A percentile compares a stretch with the other conserved stretches of the same genome.
phyloP scores from a whole-genome alignment of 139 green algal species.

The Chlamydomonas applanata region DNA sequence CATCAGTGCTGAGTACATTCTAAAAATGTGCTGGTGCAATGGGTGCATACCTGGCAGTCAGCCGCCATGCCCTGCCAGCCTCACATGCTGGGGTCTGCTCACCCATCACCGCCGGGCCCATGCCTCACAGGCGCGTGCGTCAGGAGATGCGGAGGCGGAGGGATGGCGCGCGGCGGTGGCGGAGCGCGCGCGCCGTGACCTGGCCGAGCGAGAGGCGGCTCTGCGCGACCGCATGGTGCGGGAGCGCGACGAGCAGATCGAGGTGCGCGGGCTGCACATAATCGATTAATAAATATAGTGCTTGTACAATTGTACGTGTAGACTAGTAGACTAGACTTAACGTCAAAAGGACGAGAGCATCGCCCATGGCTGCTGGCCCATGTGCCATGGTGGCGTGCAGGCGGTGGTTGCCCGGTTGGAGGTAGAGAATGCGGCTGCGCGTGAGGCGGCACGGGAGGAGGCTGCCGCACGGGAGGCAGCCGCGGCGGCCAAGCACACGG shows the following conservation, averaged over 20 bases:
- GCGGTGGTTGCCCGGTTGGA: conserved; percentile 46
- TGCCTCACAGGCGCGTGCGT: conserved; percentile 19
- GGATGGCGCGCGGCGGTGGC: conserved; percentile 58
- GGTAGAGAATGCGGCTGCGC: conserved; percentile 25
- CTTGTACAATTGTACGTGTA: neutral
- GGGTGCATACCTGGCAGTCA: no score
- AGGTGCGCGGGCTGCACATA: conserved; percentile 36
- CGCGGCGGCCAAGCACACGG: neutral
- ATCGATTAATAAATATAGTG: neutral
- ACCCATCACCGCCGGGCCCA: no score
- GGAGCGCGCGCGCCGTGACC: conserved; percentile 47
- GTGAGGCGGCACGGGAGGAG: conserved; percentile 25
- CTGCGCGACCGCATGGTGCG: conserved; percentile 35
- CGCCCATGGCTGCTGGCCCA: neutral
- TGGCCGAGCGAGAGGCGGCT: conserved; percentile 32
- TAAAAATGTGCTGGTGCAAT: no score
- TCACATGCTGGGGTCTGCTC: no score
- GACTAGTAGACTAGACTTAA: no score
- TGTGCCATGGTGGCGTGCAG: conserved; percentile 20
- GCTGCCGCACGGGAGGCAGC: conserved; percentile 20
- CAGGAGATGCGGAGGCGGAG: conserved; percentile 45
- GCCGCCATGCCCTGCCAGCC: no score
- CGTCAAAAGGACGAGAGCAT: neutral
- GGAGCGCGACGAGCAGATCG: conserved; percentile 49
- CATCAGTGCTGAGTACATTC: no score